Conservation (phyloP, 2,329 filamentous ascomycete species). For the Leptographium flavum region DNA sequence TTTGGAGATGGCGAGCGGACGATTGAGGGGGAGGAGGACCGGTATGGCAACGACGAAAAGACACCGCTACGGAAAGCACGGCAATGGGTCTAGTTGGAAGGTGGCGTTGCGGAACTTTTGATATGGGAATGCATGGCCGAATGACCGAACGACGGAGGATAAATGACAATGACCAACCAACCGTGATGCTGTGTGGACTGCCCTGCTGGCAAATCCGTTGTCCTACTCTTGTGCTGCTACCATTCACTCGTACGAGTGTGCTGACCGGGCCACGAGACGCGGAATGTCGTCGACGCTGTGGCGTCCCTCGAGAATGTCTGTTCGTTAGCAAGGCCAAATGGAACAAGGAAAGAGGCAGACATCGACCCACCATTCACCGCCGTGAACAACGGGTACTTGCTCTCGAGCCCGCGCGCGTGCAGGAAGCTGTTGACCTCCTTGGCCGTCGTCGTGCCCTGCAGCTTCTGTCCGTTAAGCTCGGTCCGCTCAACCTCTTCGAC, state of each 20-base stretch:
- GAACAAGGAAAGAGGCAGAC: not conserved
- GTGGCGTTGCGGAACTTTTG: too few species aligned
- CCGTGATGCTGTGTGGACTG: too few species aligned
- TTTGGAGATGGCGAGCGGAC: constrained; percentile 83
- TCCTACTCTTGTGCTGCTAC: too few species aligned
- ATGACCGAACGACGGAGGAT: too few species aligned
- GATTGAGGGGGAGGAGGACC: constrained; percentile 14
- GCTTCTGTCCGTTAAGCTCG: constrained; percentile 90
- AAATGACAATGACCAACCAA: too few species aligned
- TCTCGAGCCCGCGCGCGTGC: constrained; percentile 60
- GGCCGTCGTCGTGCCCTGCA: constrained; percentile 88
- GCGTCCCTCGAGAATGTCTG: constrained; percentile 58
- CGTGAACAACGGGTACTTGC: constrained; percentile 84
- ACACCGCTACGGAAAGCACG: not conserved
- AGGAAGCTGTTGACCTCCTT: constrained; percentile 84
- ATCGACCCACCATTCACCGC: constrained; percentile 48
- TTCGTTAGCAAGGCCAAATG: not conserved
- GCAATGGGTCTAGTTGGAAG: not conserved
- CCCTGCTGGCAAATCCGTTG: too few species aligned
- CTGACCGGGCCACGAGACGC: constrained; percentile 33
- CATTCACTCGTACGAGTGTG: constrained; percentile 1
- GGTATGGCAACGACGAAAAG: not conserved
- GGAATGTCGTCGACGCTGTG: constrained; percentile 72
- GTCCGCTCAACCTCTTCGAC: constrained; percentile 79
- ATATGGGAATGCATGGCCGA: too few species aligned